Conservation (phyloP, 768 basidiomycete species). For the Dentipellis fragilis region DNA sequence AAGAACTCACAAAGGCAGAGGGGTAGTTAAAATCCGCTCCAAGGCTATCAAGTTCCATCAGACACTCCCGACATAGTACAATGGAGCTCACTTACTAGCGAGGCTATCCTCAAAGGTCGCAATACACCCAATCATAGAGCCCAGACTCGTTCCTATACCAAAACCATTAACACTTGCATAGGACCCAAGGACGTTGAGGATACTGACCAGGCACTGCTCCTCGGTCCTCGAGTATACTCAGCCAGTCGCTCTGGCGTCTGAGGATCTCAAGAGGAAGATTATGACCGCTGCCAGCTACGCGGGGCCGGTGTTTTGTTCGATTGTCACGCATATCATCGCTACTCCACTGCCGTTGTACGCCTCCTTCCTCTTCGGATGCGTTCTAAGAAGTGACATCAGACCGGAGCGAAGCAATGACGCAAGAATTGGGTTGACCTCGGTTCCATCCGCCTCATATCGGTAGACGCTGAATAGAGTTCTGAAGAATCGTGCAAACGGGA, state of each 20-base stretch:
- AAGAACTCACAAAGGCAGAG: constrained; percentile 34
- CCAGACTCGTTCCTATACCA: constrained; percentile 35
- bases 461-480: constrained; percentile 1
- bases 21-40: background rate
- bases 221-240: constrained; percentile 46
- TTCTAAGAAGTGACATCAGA: background rate
- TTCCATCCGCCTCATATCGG: background rate
- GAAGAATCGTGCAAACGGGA: constrained; percentile 16
- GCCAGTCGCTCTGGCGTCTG: constrained; percentile 47
- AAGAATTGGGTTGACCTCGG: background rate
- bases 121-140: constrained; percentile 37
- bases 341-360: constrained; percentile 5
- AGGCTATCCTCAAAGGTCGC: constrained; percentile 46
- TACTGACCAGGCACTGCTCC: constrained; percentile 43
- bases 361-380: constrained; percentile 2
- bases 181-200: background rate
- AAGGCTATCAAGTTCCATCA: background rate
- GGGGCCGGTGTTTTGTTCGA: constrained; percentile 20
- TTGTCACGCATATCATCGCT: constrained; percentile 3
- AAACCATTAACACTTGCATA: background rate
- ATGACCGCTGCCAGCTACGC: constrained; percentile 32
- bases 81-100: constrained; percentile 24
- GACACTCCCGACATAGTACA: background rate
- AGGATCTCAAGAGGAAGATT: constrained; percentile 52
- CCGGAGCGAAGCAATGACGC: background rate